These are phyloP conservation scores for Talaromyces stipitatus DNA, from an alignment of 495 filamentous ascomycete species.

Conservation along the genomic window DNA sequence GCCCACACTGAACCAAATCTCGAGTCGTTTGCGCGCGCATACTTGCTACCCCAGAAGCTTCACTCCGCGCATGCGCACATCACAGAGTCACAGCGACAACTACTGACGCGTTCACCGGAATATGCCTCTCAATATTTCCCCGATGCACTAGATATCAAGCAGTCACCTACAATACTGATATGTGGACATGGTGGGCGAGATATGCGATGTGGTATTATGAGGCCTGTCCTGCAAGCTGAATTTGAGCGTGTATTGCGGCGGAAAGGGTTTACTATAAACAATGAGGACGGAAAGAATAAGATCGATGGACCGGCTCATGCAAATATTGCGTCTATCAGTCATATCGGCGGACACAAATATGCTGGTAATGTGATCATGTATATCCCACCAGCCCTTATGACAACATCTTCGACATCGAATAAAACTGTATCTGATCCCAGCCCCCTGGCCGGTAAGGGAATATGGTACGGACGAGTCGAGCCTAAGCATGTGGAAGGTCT, in stretches of 20 bases:
- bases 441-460: slow-evolving; percentile 68
- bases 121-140: slow-evolving; percentile 26
- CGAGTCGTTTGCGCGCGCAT: slow-evolving; percentile 31
- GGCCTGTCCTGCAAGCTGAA: slow-evolving; percentile 59
- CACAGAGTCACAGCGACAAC: slow-evolving; percentile 23
- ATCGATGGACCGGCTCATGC: slow-evolving; percentile 31
- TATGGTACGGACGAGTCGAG: slow-evolving; percentile 91
- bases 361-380: slow-evolving; percentile 93
- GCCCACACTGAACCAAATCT: slow-evolving; percentile 12
- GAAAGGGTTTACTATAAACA: slow-evolving; percentile 20
- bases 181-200: slow-evolving; percentile 82
- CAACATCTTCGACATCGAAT: slow-evolving; percentile 10
- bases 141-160: slow-evolving; percentile 45
- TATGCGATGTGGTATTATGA: slow-evolving; percentile 70
- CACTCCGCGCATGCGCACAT: slow-evolving; percentile 49
- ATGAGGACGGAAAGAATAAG: slow-evolving; percentile 7
- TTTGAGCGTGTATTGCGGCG: slow-evolving; percentile 48
- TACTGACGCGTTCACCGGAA: slow-evolving; percentile 21
- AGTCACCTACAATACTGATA: slow-evolving; percentile 65
- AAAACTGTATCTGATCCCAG: slow-evolving; percentile 12
- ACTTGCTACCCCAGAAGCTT: slow-evolving; percentile 47
- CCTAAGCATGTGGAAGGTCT: slow-evolving; percentile 83
- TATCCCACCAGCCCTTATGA: slow-evolving; percentile 52
- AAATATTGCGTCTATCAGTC: slow-evolving; percentile 69
- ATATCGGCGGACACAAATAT: slow-evolving; percentile 89